A percentile compares a stretch with the other conserved stretches of the same genome.
phyloP scores from a whole-genome alignment of 345 rosid genomes.

The Acer negundo region DNA sequence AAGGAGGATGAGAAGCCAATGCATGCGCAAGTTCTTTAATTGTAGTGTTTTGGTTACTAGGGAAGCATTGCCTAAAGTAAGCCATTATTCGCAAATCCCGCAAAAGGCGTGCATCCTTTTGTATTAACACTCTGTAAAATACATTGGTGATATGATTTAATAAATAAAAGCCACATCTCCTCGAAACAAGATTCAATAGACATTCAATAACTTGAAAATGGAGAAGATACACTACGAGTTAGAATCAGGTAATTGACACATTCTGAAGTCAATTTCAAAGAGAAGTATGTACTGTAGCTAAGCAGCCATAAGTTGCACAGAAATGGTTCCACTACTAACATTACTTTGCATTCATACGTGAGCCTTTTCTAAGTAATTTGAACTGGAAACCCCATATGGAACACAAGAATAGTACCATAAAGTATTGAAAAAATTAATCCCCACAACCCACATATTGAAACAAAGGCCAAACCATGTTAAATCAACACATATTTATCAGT shows the following conservation, averaged over 20 bases:
- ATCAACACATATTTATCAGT: slow-evolving; percentile 7
- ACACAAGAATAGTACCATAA: slow-evolving; percentile 1
- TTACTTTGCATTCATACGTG: neutral
- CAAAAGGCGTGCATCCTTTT: slow-evolving; percentile 67
- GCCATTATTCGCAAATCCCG: slow-evolving; percentile 79
- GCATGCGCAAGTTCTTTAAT: slow-evolving; percentile 87
- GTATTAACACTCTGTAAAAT: slow-evolving; percentile 52
- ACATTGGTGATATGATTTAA: slow-evolving; percentile 9
- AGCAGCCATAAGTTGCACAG: neutral
- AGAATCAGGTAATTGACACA: neutral
- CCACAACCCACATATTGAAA: neutral
- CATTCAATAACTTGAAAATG: neutral
- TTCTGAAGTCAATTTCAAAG: neutral
- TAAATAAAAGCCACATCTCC: slow-evolving; percentile 2
- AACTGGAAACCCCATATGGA: neutral
- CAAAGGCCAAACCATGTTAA: slow-evolving; percentile 5
- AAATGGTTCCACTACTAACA: neutral
- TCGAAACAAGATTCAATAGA: neutral
- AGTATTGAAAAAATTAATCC: neutral
- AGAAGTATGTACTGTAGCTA: neutral
- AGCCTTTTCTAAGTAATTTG: neutral
- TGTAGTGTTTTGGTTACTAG: slow-evolving; percentile 52
- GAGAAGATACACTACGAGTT: neutral
- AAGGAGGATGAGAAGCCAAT: slow-evolving; percentile 82
- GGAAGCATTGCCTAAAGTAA: slow-evolving; percentile 86